A percentile compares a stretch with the other conserved stretches of the same genome.
Conservation (phyloP, 2,329 filamentous ascomycete genomes). For the Trichoderma guizhouense region DNA sequence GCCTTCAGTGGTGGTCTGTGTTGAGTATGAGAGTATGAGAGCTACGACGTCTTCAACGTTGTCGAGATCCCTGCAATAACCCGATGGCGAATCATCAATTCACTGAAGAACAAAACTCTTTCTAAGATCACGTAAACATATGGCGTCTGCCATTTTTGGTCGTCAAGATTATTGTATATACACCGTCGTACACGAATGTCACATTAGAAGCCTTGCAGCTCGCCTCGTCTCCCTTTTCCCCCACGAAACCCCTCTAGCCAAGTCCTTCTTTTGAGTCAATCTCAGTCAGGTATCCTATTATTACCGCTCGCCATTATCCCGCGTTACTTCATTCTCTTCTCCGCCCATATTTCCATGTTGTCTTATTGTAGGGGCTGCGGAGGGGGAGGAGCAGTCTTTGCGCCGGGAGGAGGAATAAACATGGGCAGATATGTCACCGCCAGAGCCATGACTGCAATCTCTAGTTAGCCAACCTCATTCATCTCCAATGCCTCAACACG, state of each 20-base stretch:
- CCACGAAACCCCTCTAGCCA: not conserved
- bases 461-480: not conserved
- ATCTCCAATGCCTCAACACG: not conserved
- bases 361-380: slow-evolving; percentile 27
- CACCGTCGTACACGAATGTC: not conserved
- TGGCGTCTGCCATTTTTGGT: not conserved
- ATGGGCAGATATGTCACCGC: slow-evolving; percentile 50
- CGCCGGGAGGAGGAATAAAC: slow-evolving; percentile 43
- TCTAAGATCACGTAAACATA: not conserved
- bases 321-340: not conserved
- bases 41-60: not conserved
- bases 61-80: not conserved
- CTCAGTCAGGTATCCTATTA: not conserved
- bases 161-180: not conserved
- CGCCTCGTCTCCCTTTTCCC: not conserved
- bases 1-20: not conserved
- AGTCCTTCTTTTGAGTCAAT: not conserved
- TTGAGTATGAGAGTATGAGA: not conserved
- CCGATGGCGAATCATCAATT: not conserved
- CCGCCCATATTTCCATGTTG: not conserved
- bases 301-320: not conserved
- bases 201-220: not conserved
- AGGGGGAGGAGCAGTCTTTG: slow-evolving; percentile 33
- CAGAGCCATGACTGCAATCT: slow-evolving; percentile 55
- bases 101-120: not conserved